Evolutionary conservation across 441 rosid species (phyloP).

Genomic region (Erysimum pusillum): DNA sequence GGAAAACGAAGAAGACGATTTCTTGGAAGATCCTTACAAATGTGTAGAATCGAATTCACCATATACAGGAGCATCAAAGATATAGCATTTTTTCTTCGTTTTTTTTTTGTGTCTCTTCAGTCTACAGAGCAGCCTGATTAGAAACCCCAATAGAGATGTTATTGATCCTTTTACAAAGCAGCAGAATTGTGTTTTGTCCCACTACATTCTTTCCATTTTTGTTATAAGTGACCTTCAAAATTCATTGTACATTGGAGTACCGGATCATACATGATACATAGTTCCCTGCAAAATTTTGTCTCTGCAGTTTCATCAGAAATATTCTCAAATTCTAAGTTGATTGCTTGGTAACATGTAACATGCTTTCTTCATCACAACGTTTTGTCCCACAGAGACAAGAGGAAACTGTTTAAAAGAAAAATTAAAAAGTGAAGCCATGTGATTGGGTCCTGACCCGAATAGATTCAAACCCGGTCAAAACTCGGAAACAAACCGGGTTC

Average conservation of each 20-base stretch:
- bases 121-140: conserved; percentile 21
- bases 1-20: conserved; percentile 31
- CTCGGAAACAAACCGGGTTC: conserved; percentile 13
- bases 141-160: conserved; percentile 21
- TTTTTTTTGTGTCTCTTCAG: conserved; percentile 1
- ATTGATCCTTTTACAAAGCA: conserved; percentile 14
- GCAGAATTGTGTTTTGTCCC: not conserved
- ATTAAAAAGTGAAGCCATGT: not conserved
- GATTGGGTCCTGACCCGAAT: conserved; percentile 11
- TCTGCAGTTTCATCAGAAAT: not conserved
- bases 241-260: conserved; percentile 15
- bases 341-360: not conserved
- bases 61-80: conserved; percentile 36
- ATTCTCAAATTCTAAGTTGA: not conserved
- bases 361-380: not conserved
- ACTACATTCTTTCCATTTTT: conserved; percentile 31
- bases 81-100: conserved; percentile 27
- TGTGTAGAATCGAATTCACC: conserved; percentile 28
- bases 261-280: conserved; percentile 11
- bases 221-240: conserved; percentile 20
- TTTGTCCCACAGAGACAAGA: not conserved
- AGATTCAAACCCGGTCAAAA: not conserved
- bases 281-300: conserved; percentile 17
- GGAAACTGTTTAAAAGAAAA: not conserved
- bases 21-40: conserved; percentile 34